Evolutionary conservation across 2,329 filamentous ascomycete species (phyloP), one percentile per base, ranked within the genome.

Genomic region (Verticillium isaacii): DNA sequence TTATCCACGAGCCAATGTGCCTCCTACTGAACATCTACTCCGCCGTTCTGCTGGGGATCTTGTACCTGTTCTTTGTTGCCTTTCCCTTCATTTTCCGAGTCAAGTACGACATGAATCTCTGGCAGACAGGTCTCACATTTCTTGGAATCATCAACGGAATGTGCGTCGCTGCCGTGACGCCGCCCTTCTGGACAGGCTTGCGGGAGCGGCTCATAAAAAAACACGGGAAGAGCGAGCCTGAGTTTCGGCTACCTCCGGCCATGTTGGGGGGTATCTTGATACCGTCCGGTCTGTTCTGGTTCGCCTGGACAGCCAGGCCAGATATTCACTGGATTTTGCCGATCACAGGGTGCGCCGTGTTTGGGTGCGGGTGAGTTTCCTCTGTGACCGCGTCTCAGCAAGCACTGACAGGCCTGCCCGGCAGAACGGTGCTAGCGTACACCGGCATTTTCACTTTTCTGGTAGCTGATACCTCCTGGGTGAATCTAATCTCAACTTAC

Each of bases 61-160:
- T 97, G 2, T 97, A 97, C 71, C 85, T 97, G 41, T 96, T 96
- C 79, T 96, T 96, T 72, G 92, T 92, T 19, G 92, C 93, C 0
- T 96, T 97, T 69, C 85, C 89, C 5, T 78, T 96, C 54, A 87
- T 97, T 15, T 97, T 97, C 70, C 73, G 81, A 25, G 84, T 82
- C 55, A 87, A 89, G 56, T 89, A 96, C 72, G 87, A 85, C 23
- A 93, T 97, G 77, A 86, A 85, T 59, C 78, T 92, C 12, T 95
- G 89, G 81, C 90, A 96, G 74, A 81, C 85, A 11, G 93, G 93
- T n/a, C 77, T 95, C 61, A 83, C 92, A 12, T 97, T 97, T 73
- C 70, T 94, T 54, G 89, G 88, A 9, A 82, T 91, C 62, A 80
- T 90, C 54, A 77, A 87, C 2, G 88, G 89, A 39, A 91, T 91